Conservation (phyloP, 768 basidiomycete genomes). For the Lenzites betulinus region DNA sequence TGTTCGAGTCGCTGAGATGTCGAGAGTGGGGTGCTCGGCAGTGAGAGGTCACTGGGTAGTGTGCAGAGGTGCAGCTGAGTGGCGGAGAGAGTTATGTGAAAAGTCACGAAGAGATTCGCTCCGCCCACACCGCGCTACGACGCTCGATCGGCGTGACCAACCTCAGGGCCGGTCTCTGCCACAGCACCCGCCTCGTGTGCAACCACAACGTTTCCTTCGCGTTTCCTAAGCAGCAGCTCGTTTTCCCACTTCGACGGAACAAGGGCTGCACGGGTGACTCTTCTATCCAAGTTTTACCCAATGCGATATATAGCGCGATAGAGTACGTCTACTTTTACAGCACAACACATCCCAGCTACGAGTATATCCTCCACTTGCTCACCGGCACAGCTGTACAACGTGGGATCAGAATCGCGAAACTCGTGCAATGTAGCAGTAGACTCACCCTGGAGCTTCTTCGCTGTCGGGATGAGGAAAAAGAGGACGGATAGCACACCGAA, state of each 20-base stretch:
- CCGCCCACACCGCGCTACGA: conserved; percentile 6
- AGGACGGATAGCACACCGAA: conserved; percentile 77
- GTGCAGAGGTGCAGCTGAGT: conserved; percentile 15
- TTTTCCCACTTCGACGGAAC: not conserved
- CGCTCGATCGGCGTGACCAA: conserved; percentile 23
- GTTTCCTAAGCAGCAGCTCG: conserved; percentile 1
- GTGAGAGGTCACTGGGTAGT: conserved; percentile 5
- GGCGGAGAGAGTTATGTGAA: conserved; percentile 20
- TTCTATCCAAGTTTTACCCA: not conserved
- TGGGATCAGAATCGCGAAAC: conserved; percentile 10
- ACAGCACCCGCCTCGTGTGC: conserved; percentile 1
- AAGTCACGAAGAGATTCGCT: conserved; percentile 16
- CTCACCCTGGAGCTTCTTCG: conserved; percentile 84
- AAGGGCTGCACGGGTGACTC: not conserved
- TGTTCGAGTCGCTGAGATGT: not conserved
- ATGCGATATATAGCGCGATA: conserved; percentile 12
- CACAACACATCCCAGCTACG: conserved; percentile 28
- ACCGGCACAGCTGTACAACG: conserved; percentile 57
- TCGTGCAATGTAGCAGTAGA: not conserved
- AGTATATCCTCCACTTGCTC: conserved; percentile 71
- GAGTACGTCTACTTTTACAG: conserved; percentile 20
- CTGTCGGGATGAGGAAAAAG: conserved; percentile 80
- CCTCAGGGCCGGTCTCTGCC: conserved; percentile 28
- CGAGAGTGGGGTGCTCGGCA: conserved; percentile 13
- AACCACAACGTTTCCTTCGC: conserved; percentile 12